phyloP scores from a whole-genome alignment of 139 green algal genomes.

The Volvox reticuliferus region DNA sequence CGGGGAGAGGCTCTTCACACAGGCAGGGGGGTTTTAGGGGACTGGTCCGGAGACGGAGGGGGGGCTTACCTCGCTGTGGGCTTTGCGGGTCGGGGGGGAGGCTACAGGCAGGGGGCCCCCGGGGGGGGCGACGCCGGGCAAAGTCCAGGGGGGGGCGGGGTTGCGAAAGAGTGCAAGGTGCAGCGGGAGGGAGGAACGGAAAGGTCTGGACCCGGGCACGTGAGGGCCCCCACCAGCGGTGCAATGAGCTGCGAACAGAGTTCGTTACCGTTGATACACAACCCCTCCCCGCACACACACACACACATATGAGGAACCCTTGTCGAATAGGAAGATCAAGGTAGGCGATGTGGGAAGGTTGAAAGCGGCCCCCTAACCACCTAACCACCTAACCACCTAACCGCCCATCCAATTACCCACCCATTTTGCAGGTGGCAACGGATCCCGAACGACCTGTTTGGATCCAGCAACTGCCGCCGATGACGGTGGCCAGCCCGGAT shows the following conservation, averaged over 20 bases:
- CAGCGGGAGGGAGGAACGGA: neutral
- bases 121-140: neutral
- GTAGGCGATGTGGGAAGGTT: no score
- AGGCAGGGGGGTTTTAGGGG: neutral
- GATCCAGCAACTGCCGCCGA: neutral
- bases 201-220: no score
- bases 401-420: neutral
- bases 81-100: neutral
- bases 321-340: no score
- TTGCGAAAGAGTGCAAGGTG: neutral
- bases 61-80: no score
- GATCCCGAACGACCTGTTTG: constrained; percentile 6
- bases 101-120: neutral
- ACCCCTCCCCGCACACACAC: neutral
- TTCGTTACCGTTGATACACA: no score
- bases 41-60: neutral
- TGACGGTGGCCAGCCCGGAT: neutral
- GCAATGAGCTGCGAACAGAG: no score
- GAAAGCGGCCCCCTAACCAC: no score
- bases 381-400: neutral
- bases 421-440: neutral
- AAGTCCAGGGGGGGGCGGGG: neutral
- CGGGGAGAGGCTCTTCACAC: neutral
- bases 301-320: neutral
- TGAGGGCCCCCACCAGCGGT: no score